Evolutionary conservation across 352 stramenopile genomes (phyloP).

Genomic region (Globisporangium parvum): DNA sequence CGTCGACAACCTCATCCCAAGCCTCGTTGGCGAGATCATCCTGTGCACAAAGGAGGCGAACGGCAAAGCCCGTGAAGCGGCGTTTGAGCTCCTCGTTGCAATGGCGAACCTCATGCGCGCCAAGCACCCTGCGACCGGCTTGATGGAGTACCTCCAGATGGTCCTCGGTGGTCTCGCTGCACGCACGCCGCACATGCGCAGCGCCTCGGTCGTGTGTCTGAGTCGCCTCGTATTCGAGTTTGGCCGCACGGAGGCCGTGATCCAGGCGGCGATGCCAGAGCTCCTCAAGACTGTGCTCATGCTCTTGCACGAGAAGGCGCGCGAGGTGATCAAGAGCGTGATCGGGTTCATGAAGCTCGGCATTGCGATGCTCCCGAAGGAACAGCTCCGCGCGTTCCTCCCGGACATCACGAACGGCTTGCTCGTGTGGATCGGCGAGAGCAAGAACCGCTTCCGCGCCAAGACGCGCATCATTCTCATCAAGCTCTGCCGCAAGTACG

Average conservation of each 20-base stretch:
- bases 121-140: constrained; percentile 59
- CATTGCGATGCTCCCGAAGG: constrained; percentile 87
- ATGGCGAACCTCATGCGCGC: constrained; percentile 72
- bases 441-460: constrained; percentile 92
- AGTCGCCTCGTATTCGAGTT: constrained; percentile 95
- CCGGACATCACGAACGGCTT: constrained; percentile 90
- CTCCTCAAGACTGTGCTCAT: constrained; percentile 92
- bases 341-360: constrained; percentile 95
- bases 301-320: constrained; percentile 90
- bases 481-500: constrained; percentile 92
- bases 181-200: constrained; percentile 94
- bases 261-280: constrained; percentile 75
- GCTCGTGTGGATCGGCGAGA: constrained; percentile 91
- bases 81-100: constrained; percentile 80
- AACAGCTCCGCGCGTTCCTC: constrained; percentile 88
- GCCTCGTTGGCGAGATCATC: constrained; percentile 93
- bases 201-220: constrained; percentile 91
- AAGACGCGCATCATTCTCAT: constrained; percentile 96
- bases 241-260: constrained; percentile 60
- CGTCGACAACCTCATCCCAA: constrained; percentile 83
- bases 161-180: constrained; percentile 90
- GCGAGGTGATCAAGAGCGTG: constrained; percentile 95
- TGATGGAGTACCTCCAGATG: constrained; percentile 90
- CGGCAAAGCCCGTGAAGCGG: constrained; percentile 87
- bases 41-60: constrained; percentile 97